Percentiles rank a stretch among this genome's conserved stretches.
Evolutionary conservation across 2,329 filamentous ascomycete genomes (phyloP).

Genomic region (Torrubiellomyces zombiae): DNA sequence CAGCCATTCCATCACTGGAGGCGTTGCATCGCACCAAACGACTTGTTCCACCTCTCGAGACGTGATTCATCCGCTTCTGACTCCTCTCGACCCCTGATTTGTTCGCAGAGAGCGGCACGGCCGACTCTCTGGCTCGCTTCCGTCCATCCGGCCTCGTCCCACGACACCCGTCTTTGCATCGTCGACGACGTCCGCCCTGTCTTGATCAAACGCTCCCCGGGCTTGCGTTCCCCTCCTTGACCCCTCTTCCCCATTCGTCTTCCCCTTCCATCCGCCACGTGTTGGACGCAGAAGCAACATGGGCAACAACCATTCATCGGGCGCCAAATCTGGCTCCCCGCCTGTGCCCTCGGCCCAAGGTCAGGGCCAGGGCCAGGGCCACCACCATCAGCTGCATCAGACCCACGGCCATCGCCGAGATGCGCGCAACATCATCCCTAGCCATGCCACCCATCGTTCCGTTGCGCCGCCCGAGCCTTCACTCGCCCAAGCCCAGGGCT

Average conservation of each 20-base stretch:
- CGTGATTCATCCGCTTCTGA: too few species aligned
- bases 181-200: too few species aligned
- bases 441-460: conserved; percentile 36
- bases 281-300: conserved; percentile 8
- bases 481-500: conserved; percentile 42
- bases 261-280: conserved; percentile 3
- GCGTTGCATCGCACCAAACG: too few species aligned
- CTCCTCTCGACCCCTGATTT: too few species aligned
- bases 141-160: too few species aligned
- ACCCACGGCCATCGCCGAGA: conserved; percentile 17
- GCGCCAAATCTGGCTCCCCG: conserved; percentile 18
- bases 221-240: conserved; percentile 2
- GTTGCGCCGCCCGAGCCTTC: conserved; percentile 46
- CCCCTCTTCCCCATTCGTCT: conserved; percentile 2
- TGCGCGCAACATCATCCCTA: conserved; percentile 32
- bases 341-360: conserved; percentile 7
- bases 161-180: too few species aligned
- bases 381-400: conserved; percentile 5
- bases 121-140: too few species aligned
- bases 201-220: too few species aligned
- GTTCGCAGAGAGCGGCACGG: too few species aligned
- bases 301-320: conserved; percentile 22
- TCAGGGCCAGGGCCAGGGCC: conserved; percentile 7
- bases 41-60: too few species aligned
- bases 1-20: too few species aligned